phyloP scores from a whole-genome alignment of 2,329 filamentous ascomycete species.

The Colletotrichum siamense region DNA sequence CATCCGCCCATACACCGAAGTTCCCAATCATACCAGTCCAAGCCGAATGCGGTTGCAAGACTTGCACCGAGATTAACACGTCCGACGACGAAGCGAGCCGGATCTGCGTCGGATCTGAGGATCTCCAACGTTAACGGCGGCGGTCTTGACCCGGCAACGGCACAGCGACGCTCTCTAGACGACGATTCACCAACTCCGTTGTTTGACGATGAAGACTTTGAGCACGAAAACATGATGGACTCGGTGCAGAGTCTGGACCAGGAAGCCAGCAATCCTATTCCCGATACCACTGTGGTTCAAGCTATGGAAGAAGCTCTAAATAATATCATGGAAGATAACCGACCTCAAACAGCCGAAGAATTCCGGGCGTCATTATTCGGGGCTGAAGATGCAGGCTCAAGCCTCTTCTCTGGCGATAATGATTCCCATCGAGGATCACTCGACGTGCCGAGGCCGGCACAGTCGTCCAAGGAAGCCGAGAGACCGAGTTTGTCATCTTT shows the following conservation, averaged over 20 bases:
- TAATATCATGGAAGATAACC: constrained; percentile 82
- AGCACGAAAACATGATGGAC: constrained; percentile 71
- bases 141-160: constrained; percentile 43
- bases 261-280: constrained; percentile 64
- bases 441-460: constrained; percentile 49
- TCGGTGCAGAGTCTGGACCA: constrained; percentile 84
- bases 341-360: constrained; percentile 67
- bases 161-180: constrained; percentile 73
- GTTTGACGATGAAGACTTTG: constrained; percentile 84
- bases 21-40: constrained; percentile 46
- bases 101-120: constrained; percentile 55
- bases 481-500: constrained; percentile 91
- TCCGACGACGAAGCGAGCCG: constrained; percentile 44
- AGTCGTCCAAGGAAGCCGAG: constrained; percentile 51
- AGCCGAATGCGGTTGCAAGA: constrained; percentile 49
- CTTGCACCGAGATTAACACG: constrained; percentile 49
- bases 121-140: constrained; percentile 40
- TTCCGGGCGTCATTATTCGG: constrained; percentile 72
- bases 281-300: constrained; percentile 83
- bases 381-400: constrained; percentile 54
- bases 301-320: constrained; percentile 92
- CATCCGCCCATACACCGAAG: constrained; percentile 14
- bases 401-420: constrained; percentile 59
- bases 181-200: constrained; percentile 57
- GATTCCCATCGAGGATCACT: constrained; percentile 68